These are phyloP conservation scores for Leucocoprinus sp. DNA, from an alignment of 768 basidiomycete genomes.

Conservation along the genomic window DNA sequence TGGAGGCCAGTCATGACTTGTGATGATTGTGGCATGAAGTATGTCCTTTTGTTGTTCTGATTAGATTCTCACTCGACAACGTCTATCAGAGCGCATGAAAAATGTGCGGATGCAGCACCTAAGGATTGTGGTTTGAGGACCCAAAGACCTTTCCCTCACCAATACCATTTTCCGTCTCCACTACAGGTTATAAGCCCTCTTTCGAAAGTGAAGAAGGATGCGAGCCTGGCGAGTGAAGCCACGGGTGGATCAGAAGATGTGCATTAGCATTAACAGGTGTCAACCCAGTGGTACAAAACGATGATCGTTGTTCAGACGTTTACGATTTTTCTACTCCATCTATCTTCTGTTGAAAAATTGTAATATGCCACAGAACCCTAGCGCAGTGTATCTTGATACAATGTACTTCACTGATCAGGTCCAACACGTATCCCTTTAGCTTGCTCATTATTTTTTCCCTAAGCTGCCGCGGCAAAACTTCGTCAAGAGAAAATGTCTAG, in stretches of 20 bases:
- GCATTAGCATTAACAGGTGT: neutral
- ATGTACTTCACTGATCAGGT: no score
- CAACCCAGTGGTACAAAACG: conserved; percentile 13
- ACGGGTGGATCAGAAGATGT: conserved; percentile 17
- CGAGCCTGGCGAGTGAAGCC: conserved; percentile 23
- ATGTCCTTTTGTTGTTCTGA: conserved; percentile 17
- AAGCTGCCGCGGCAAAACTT: no score
- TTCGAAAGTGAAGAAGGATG: conserved; percentile 32
- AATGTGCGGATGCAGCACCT: conserved; percentile 80
- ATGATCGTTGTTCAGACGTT: neutral
- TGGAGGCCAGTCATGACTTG: conserved; percentile 83
- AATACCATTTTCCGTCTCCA: conserved; percentile 12
- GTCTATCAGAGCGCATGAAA: conserved; percentile 70
- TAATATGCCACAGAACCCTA: neutral
- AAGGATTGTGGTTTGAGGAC: conserved; percentile 59
- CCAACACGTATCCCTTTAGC: no score
- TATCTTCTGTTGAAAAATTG: no score
- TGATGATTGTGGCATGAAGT: conserved; percentile 82
- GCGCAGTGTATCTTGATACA: no score
- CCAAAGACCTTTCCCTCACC: conserved; percentile 1
- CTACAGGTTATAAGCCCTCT: conserved; percentile 28
- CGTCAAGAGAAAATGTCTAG: no score
- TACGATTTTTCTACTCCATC: neutral
- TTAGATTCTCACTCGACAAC: conserved; percentile 10
- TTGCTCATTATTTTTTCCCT: no score